phyloP scores from a whole-genome alignment of 352 stramenopile species.

The Pythium biforme region DNA sequence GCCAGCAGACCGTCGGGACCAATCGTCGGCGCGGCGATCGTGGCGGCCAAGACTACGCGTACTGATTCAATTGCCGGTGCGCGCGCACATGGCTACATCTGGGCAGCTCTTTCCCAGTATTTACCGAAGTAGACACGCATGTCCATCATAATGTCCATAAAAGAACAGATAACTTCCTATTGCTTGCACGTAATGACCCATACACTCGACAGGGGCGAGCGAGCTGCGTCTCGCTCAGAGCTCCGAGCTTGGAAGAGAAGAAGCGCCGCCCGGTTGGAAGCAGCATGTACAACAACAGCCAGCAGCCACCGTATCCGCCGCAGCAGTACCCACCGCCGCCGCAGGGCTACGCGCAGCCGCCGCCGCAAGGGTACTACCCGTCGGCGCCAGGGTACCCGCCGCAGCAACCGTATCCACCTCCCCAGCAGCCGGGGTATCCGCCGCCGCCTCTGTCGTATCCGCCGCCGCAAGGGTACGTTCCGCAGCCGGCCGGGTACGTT shows the following conservation, averaged over 20 bases:
- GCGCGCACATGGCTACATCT: conserved; percentile 7
- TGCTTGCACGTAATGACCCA: too few species aligned
- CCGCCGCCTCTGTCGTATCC: conserved; percentile 39
- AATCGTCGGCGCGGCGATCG: neutral
- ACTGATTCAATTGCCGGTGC: neutral
- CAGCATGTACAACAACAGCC: conserved; percentile 29
- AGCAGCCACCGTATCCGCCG: conserved; percentile 15
- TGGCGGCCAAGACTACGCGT: neutral
- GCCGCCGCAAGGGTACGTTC: conserved; percentile 30
- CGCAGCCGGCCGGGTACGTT: conserved; percentile 32
- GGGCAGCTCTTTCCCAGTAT: neutral
- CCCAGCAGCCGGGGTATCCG: conserved; percentile 24
- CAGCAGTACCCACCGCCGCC: neutral
- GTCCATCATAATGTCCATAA: too few species aligned
- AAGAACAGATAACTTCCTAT: too few species aligned
- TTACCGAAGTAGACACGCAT: conserved; percentile 4
- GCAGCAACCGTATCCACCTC: conserved; percentile 11
- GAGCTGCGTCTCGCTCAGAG: too few species aligned
- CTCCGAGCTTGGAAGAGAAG: too few species aligned
- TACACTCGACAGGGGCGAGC: too few species aligned
- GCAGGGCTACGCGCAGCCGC: conserved; percentile 13
- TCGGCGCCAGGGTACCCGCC: conserved; percentile 19
- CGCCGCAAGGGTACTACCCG: too few species aligned
- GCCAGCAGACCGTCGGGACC: neutral
- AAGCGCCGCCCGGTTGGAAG: too few species aligned